Conservation (phyloP, 176 grass and related monocot genomes). For the Musa beccarii region DNA sequence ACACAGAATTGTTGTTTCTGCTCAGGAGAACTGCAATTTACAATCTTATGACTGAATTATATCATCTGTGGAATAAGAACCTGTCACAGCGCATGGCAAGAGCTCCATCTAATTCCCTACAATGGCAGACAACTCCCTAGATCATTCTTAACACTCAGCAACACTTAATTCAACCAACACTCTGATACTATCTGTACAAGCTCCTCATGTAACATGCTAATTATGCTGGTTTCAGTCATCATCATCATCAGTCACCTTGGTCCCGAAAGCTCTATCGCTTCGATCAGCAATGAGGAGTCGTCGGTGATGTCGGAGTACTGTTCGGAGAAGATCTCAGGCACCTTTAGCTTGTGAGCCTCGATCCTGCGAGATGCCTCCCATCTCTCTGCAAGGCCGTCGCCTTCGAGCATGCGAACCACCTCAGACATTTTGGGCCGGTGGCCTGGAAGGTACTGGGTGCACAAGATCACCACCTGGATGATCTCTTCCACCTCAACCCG, state of each 20-base stretch:
- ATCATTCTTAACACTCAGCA: too few relatives aligned
- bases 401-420: constrained; percentile 92
- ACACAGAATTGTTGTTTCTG: too few relatives aligned
- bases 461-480: constrained; percentile 73
- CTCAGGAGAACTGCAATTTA: too few relatives aligned
- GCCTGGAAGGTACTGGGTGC: constrained; percentile 69
- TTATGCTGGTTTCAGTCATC: too few relatives aligned
- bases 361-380: constrained; percentile 72
- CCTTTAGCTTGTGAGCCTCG: constrained; percentile 48
- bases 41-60: too few relatives aligned
- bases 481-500: constrained; percentile 82
- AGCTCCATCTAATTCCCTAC: too few relatives aligned
- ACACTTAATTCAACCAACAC: too few relatives aligned
- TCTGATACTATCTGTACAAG: too few relatives aligned
- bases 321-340: constrained; percentile 46
- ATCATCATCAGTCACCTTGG: constrained; percentile 43
- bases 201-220: too few relatives aligned
- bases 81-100: too few relatives aligned
- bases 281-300: constrained; percentile 62
- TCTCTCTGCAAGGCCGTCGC: constrained; percentile 70
- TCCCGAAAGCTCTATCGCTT: constrained; percentile 81
- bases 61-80: too few relatives aligned
- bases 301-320: constrained; percentile 64
- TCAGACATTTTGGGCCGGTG: constrained; percentile 81
- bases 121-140: too few relatives aligned